phyloP scores from a whole-genome alignment of 352 stramenopile species.

The Pythium brassicae region DNA sequence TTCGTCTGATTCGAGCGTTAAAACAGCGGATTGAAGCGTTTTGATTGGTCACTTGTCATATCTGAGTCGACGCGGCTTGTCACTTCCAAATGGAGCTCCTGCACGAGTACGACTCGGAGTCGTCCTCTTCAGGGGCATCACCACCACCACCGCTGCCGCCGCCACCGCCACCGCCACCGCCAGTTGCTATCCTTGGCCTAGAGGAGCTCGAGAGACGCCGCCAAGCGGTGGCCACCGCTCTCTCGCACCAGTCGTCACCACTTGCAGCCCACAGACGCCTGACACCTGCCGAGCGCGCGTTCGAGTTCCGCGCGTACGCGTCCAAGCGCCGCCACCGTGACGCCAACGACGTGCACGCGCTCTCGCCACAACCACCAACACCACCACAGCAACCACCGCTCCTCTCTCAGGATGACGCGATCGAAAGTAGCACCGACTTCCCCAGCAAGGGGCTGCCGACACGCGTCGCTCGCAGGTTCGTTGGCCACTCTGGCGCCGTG shows the following conservation, averaged over 20 bases:
- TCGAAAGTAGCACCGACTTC: background rate
- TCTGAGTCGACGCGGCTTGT: background rate
- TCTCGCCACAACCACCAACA: background rate
- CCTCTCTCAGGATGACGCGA: background rate
- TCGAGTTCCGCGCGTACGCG: conserved; percentile 29
- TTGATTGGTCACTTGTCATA: background rate
- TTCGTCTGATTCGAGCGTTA: too few species aligned
- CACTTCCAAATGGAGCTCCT: conserved; percentile 14
- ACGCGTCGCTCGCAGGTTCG: conserved; percentile 6
- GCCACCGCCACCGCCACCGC: background rate
- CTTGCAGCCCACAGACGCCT: conserved; percentile 3
- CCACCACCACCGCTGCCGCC: background rate
- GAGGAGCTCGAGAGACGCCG: conserved; percentile 2
- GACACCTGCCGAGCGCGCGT: conserved; percentile 16
- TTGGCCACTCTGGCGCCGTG: conserved; percentile 24
- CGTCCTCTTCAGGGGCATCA: background rate
- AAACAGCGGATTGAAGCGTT: too few species aligned
- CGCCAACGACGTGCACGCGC: background rate
- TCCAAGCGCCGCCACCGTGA: conserved; percentile 19
- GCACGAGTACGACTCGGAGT: conserved; percentile 7
- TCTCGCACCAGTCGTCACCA: background rate
- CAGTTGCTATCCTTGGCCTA: background rate
- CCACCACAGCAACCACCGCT: background rate
- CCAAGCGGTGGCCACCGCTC: background rate
- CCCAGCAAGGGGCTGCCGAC: background rate